Conservation (phyloP, 495 filamentous ascomycete genomes). For the Neurospora tetrasperma region DNA sequence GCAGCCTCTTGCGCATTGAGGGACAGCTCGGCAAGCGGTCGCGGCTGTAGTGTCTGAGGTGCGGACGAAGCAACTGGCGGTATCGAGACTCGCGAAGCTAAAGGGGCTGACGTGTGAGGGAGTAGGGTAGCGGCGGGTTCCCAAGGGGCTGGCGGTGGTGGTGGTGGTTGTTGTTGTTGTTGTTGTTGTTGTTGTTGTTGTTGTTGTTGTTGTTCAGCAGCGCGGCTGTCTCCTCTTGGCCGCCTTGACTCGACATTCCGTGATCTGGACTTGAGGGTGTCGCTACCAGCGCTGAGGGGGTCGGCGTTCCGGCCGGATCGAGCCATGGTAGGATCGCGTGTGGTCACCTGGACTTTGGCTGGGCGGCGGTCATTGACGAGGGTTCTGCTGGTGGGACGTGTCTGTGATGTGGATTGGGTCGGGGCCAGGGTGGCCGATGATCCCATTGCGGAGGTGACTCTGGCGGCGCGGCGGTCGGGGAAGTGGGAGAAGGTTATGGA, state of each 20-base stretch:
- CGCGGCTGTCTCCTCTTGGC: neutral
- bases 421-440: neutral
- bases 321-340: slow-evolving; percentile 51
- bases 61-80: slow-evolving; percentile 65
- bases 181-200: neutral
- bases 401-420: neutral
- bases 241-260: neutral
- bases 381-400: slow-evolving; percentile 26
- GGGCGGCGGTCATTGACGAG: slow-evolving; percentile 32
- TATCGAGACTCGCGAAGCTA: slow-evolving; percentile 77
- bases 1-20: slow-evolving; percentile 74
- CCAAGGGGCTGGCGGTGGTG: slow-evolving; percentile 42
- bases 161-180: too few relatives aligned
- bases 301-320: slow-evolving; percentile 52
- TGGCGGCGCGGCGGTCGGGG: neutral
- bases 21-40: slow-evolving; percentile 58
- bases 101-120: slow-evolving; percentile 76
- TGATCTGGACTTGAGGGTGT: slow-evolving; percentile 9
- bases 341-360: slow-evolving; percentile 50
- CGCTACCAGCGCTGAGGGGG: slow-evolving; percentile 39
- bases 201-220: slow-evolving; percentile 8
- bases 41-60: slow-evolving; percentile 62
- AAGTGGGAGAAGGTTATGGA: neutral
- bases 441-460: neutral
- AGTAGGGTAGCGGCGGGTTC: slow-evolving; percentile 71